These are phyloP conservation scores for Petunia axillaris DNA, from an alignment of 257 asterid species.

Conservation along the genomic window DNA sequence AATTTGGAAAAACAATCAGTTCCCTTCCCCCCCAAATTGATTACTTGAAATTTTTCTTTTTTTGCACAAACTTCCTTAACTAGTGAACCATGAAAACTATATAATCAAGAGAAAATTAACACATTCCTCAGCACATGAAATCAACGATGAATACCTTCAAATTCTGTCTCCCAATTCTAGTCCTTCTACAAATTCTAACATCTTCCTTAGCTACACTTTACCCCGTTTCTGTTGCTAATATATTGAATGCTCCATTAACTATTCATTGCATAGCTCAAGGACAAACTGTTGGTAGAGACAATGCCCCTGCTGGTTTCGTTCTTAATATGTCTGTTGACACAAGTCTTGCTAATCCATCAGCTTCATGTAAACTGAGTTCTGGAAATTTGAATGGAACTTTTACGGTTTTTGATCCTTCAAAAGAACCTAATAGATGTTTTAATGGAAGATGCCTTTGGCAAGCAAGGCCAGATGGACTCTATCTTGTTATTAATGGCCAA, in stretches of 20 bases:
- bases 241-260: background rate
- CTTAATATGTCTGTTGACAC: background rate
- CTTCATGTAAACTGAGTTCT: background rate
- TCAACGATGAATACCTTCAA: background rate
- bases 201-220: background rate
- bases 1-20: background rate
- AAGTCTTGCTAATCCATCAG: background rate
- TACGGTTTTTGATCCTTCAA: background rate
- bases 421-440: slow-evolving; percentile 1
- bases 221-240: background rate
- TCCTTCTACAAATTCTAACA: background rate
- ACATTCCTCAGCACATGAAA: too few relatives aligned
- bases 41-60: too few relatives aligned
- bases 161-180: background rate
- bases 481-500: background rate
- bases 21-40: background rate
- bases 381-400: background rate
- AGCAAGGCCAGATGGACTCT: background rate
- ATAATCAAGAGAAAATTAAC: background rate
- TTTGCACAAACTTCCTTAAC: background rate
- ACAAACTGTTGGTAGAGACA: background rate
- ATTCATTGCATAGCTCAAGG: background rate
- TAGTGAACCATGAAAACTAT: background rate
- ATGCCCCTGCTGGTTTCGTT: background rate
- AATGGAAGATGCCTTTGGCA: background rate